Conservation (phyloP, 2,329 filamentous ascomycete genomes). For the Aspergillus novofumigatus region DNA sequence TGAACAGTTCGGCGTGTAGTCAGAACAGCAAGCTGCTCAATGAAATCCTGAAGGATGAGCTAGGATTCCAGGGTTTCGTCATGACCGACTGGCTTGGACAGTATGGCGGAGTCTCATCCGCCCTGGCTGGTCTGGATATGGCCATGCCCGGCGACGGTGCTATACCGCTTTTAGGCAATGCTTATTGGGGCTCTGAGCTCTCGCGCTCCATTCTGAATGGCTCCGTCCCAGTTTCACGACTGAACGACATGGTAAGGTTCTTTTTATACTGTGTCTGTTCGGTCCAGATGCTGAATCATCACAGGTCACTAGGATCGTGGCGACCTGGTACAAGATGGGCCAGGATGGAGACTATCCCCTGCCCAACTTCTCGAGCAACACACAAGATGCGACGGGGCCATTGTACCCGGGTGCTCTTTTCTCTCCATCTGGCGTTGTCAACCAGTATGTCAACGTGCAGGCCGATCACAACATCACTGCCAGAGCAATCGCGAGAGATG, state of each 20-base stretch:
- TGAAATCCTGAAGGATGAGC: constrained; percentile 66
- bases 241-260: constrained; percentile 51
- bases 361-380: constrained; percentile 59
- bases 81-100: constrained; percentile 69
- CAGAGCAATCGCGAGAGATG: constrained; percentile 51
- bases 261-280: neutral
- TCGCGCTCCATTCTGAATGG: constrained; percentile 55
- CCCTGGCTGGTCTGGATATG: constrained; percentile 64
- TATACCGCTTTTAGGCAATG: constrained; percentile 50
- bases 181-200: constrained; percentile 55
- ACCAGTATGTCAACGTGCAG: constrained; percentile 63
- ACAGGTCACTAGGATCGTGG: constrained; percentile 52
- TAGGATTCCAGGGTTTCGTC: constrained; percentile 68
- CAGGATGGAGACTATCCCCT: constrained; percentile 56
- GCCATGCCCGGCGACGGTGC: constrained; percentile 61
- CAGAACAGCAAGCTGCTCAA: constrained; percentile 68
- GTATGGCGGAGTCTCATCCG: constrained; percentile 55
- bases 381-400: constrained; percentile 51
- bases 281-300: constrained; percentile 10
- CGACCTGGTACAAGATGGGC: constrained; percentile 53
- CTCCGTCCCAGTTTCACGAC: constrained; percentile 51
- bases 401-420: constrained; percentile 57
- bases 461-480: constrained; percentile 50
- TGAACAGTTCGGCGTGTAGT: constrained; percentile 63
- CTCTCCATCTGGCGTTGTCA: constrained; percentile 61